phyloP scores from a whole-genome alignment of 2,329 filamentous ascomycete species.

The Alternaria arbusti region DNA sequence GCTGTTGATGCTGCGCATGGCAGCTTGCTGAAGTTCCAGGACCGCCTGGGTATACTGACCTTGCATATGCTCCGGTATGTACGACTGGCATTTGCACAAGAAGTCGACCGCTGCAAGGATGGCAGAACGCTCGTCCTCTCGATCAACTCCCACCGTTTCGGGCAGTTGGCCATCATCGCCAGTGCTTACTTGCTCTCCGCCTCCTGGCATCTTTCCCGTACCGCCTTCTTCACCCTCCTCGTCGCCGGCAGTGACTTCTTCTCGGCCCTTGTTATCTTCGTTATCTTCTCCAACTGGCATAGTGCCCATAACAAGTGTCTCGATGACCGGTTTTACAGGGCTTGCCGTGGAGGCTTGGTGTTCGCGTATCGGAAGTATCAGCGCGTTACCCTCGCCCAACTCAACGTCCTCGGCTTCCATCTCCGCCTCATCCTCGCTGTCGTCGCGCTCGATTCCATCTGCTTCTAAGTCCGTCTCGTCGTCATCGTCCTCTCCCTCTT shows the following conservation, averaged over 20 bases:
- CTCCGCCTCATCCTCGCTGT: neutral
- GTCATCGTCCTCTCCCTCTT: neutral
- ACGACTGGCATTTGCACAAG: neutral
- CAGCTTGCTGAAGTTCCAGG: neutral
- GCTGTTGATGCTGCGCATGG: neutral
- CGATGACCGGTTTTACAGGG: too few species aligned
- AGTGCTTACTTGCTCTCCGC: too few species aligned
- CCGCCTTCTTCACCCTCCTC: too few species aligned
- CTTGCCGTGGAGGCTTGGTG: neutral
- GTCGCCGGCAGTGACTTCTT: too few species aligned
- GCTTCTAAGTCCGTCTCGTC: neutral
- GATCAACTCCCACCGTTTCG: neutral
- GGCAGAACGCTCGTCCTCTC: neutral
- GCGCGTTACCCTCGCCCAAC: neutral
- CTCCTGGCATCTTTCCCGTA: too few species aligned
- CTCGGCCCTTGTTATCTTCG: too few species aligned
- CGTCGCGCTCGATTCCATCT: neutral
- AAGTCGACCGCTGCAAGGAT: neutral
- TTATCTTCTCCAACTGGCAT: too few species aligned
- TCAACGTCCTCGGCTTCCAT: neutral
- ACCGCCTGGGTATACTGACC: neutral
- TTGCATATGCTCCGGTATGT: neutral
- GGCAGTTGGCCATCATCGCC: too few species aligned
- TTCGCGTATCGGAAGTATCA: neutral
- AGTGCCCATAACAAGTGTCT: too few species aligned